Evolutionary conservation across 2,329 filamentous ascomycete genomes (phyloP), one percentile per base, ranked within the genome.

Genomic region (Colletotrichum sublineola): DNA sequence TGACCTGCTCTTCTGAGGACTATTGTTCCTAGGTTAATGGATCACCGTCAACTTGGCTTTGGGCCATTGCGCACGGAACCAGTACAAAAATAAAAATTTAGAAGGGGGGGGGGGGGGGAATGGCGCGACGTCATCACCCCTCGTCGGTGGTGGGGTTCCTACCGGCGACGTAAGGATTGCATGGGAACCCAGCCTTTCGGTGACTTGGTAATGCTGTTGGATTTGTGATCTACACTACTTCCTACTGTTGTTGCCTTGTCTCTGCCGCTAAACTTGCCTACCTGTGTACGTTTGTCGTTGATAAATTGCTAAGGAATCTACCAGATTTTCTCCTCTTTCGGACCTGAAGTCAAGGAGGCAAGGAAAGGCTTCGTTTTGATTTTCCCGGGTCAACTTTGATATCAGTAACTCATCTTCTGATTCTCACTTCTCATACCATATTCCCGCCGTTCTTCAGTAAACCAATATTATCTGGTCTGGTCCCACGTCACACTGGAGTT

Each of bases 91-190:
- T 24, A 24, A 24, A 24, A 24, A 24, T 24, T 24, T 24, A 24
- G 24, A 24, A 24, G 24, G 24, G 24, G 24, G 24, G 24, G 24
- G 24, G 24, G 24, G 24, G 24, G 24, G 24, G 24, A 24, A 24
- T 24, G 24, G 24, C 24, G 24, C 24, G 24, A 73, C 70, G 70
- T 73, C 70, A 73, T 73, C 66, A 64, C 60, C 66, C 65, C 69
- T 72, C 66, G 29, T 57, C 24, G n/a, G 52, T 63, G n/a, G 70
- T 72, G 70, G 70, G 66, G 70, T 70, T 9, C 60, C 24, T 31
- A 73, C 46, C n/a, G 56, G 57, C 70, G 61, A 73, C 70, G 66
- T 70, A 73, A 73, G 36, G 67, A 46, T 64, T 64, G 66, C 69
- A 72, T 72, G 69, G 67, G 52, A 52, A 29, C 60, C 66, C 55